phyloP scores from a whole-genome alignment of 2,329 filamentous ascomycete species.

The Pochonia chlamydosporia region DNA sequence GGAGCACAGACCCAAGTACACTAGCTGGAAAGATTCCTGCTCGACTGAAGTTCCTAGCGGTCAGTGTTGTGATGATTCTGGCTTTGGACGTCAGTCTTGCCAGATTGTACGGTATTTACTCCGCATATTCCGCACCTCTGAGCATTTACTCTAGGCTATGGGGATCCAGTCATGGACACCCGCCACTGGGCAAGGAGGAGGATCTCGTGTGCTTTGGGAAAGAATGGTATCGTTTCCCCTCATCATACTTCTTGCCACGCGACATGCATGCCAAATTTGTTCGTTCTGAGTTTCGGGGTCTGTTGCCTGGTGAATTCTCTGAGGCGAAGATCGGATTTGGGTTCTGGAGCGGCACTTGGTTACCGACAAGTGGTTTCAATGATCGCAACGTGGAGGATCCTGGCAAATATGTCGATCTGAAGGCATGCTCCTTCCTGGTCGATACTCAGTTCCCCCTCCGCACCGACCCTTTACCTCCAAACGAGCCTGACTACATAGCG shows the following conservation, averaged over 20 bases:
- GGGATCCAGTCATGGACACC: slow-evolving; percentile 36
- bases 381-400: slow-evolving; percentile 82
- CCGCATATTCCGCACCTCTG: slow-evolving; percentile 77
- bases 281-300: slow-evolving; percentile 80
- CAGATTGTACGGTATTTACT: slow-evolving; percentile 70
- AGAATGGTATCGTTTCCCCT: slow-evolving; percentile 97
- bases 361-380: slow-evolving; percentile 80
- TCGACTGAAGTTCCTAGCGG: slow-evolving; percentile 63
- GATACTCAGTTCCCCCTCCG: slow-evolving; percentile 73
- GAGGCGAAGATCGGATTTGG: slow-evolving; percentile 65
- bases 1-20: slow-evolving; percentile 61
- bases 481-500: slow-evolving; percentile 75
- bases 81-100: slow-evolving; percentile 62
- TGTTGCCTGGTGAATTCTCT: slow-evolving; percentile 86
- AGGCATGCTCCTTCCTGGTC: slow-evolving; percentile 74
- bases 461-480: slow-evolving; percentile 44
- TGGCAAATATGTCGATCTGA: slow-evolving; percentile 77
- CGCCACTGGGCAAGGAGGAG: slow-evolving; percentile 48
- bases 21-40: slow-evolving; percentile 67
- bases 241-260: slow-evolving; percentile 83
- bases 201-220: slow-evolving; percentile 85
- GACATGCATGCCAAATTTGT: slow-evolving; percentile 83
- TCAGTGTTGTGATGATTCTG: slow-evolving; percentile 54
- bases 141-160: slow-evolving; percentile 64
- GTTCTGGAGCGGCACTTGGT: slow-evolving; percentile 77